Conservation (phyloP, 2,329 filamentous ascomycete genomes). For the Claviceps citrina region DNA sequence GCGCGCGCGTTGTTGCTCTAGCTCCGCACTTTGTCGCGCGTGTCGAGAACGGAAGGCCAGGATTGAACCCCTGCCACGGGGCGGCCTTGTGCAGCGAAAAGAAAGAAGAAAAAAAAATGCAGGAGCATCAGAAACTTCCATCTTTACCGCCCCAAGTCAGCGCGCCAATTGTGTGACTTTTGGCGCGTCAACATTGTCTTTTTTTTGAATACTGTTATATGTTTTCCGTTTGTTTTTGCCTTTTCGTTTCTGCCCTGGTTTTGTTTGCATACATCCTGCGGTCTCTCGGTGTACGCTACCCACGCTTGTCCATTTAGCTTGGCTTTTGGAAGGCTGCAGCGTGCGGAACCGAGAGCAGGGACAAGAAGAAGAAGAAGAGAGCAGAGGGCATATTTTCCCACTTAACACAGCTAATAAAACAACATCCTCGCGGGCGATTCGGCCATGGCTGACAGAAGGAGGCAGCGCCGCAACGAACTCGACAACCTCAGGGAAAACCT, state of each 20-base stretch:
- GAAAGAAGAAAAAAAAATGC: too few species aligned
- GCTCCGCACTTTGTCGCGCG: too few species aligned
- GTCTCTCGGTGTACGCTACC: background rate
- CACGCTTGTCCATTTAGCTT: background rate
- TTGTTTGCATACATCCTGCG: background rate
- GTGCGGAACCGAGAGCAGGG: background rate
- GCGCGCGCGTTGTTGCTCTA: too few species aligned
- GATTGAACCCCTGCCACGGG: too few species aligned
- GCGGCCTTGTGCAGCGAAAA: too few species aligned
- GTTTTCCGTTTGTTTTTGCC: too few species aligned
- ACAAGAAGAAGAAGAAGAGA: background rate
- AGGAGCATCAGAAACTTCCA: too few species aligned
- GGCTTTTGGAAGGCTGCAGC: background rate
- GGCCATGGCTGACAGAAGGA: conserved; percentile 20
- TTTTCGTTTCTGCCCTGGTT: background rate
- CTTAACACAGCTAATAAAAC: background rate
- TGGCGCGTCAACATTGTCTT: background rate
- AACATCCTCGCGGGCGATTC: background rate
- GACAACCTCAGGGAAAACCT: conserved; percentile 20
- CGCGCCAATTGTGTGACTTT: too few species aligned
- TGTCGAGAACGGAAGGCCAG: too few species aligned
- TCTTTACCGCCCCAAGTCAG: too few species aligned
- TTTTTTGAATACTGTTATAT: too few species aligned
- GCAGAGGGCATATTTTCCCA: background rate
- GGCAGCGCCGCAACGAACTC: conserved; percentile 18